Base-by-base conservation (phyloP, 1,284 basidiomycete species). In the Ustilago curta region DNA sequence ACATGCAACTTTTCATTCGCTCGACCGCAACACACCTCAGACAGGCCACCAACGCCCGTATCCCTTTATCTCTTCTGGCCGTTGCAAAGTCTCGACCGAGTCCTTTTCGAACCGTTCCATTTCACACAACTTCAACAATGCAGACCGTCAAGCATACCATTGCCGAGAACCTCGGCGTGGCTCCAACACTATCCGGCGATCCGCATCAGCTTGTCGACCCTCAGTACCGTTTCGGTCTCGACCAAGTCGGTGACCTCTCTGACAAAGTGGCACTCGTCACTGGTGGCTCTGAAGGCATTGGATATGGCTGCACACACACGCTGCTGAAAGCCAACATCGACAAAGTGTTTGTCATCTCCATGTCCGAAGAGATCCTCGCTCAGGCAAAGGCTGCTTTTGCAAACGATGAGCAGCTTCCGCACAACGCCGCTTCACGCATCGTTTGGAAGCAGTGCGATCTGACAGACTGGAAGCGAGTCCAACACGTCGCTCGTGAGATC, bases 371-470 rank as follows among this genome's bases (percentile, higher is more conserved):
- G 29, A 68, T 68, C 59, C 57, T 68, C 49, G 29, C 47, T 6
- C 59, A 57, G 19, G 65, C 65, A 35, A 68, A 45, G 31, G 21
- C 61, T 9, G 65, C 65, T 9, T 68, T 61, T 25, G 39, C 43
- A 12, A 23, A 68, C 16, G 65, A 68, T 42, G 65, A 60, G n/a
- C 25, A 61, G 35, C 59, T 68, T 4, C 59, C 53, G 4, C 16
- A 45, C 9, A 27, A 53, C 18, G 54, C 59, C 9, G 39, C 53
- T 1, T 9, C 40, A 8, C 47, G 59, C 8, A 19, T 68, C 8
- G 58, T 57, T 2, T 68, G 65, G 65, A 68, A 61, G 59, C 59
- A 54, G 25, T 68, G 65, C 54, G 65, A 68, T 49, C 50, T 68
- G 42, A 61, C 49, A 11, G 65, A 68, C n/a, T 68, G 58, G 58